phyloP scores from a whole-genome alignment of 2,329 filamentous ascomycete species.

The Salinomyces thailandicus region DNA sequence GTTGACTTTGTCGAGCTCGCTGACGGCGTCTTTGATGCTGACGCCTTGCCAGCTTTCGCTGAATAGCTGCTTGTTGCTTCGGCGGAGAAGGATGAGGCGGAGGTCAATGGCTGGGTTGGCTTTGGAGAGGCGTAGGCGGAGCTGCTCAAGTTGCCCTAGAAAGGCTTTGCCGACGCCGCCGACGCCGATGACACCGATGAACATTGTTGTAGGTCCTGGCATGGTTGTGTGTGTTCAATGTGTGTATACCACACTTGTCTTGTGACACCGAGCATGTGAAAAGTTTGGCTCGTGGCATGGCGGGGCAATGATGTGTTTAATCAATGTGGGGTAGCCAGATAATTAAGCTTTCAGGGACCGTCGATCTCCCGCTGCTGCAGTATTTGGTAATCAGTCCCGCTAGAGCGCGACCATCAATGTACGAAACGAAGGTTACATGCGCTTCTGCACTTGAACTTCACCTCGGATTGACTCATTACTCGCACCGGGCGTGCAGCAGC shows the following conservation, averaged over 20 bases:
- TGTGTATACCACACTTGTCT: no score
- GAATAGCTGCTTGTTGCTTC: conserved; percentile 73
- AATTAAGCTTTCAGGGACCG: background rate
- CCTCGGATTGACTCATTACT: no score
- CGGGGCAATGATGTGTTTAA: no score
- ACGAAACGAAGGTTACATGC: no score
- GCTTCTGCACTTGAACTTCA: no score
- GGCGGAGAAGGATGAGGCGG: conserved; percentile 72
- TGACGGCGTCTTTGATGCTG: conserved; percentile 49
- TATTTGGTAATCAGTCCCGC: background rate
- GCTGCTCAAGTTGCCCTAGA: conserved; percentile 64
- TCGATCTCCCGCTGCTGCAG: background rate
- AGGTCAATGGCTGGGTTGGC: conserved; percentile 52
- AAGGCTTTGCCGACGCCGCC: conserved; percentile 91
- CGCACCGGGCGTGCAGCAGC: no score
- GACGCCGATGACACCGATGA: conserved; percentile 49
- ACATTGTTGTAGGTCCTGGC: conserved; percentile 34
- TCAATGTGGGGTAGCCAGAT: background rate
- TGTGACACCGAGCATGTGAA: no score
- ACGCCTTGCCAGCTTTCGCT: conserved; percentile 61
- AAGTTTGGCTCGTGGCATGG: no score
- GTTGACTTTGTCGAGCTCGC: conserved; percentile 51
- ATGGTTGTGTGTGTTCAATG: conserved; percentile 24
- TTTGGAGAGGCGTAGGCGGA: conserved; percentile 49
- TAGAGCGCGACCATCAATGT: background rate